These are phyloP conservation scores for Angomonas ambiguus DNA, from an alignment of 208 protist genomes.

Conservation along the genomic window DNA sequence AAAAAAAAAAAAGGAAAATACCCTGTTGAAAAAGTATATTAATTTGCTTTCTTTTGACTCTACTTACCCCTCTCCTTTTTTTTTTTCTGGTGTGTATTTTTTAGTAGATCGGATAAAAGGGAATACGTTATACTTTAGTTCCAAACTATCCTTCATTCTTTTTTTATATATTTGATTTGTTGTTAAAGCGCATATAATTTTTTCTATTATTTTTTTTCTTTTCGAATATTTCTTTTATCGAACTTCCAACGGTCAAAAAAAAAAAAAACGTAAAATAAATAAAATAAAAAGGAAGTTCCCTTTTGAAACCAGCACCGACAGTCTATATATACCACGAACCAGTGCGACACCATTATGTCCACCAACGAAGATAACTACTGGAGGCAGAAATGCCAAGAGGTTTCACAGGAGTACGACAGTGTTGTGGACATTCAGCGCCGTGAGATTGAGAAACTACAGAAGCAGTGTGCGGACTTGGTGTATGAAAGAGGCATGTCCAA, in stretches of 20 bases:
- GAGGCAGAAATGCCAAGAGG: constrained; percentile 29
- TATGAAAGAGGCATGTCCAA: constrained; percentile 61
- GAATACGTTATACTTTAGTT: not conserved
- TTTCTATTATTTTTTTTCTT: constrained; percentile 2
- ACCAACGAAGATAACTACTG: constrained; percentile 50
- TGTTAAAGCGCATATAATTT: not conserved
- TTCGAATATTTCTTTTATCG: not conserved
- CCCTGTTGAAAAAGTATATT: no score
- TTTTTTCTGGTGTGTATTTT: constrained; percentile 9
- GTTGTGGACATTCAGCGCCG: constrained; percentile 53
- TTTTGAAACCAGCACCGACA: no score
- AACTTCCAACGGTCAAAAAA: not conserved
- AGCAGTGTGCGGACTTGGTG: constrained; percentile 56
- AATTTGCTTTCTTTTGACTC: constrained; percentile 5
- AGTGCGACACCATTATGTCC: constrained; percentile 16
- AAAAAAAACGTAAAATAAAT: not conserved
- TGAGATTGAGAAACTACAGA: constrained; percentile 61
- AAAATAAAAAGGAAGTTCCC: constrained; percentile 16
- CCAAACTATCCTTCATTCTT: not conserved
- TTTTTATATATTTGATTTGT: constrained; percentile 4
- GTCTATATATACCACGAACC: no score
- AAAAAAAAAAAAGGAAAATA: no score
- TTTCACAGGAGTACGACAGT: constrained; percentile 51
- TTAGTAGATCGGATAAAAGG: not conserved
- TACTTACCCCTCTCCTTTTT: not conserved